These are phyloP conservation scores for Colletotrichum graminicola DNA, from an alignment of 2,329 filamentous ascomycete species.

Conservation along the genomic window DNA sequence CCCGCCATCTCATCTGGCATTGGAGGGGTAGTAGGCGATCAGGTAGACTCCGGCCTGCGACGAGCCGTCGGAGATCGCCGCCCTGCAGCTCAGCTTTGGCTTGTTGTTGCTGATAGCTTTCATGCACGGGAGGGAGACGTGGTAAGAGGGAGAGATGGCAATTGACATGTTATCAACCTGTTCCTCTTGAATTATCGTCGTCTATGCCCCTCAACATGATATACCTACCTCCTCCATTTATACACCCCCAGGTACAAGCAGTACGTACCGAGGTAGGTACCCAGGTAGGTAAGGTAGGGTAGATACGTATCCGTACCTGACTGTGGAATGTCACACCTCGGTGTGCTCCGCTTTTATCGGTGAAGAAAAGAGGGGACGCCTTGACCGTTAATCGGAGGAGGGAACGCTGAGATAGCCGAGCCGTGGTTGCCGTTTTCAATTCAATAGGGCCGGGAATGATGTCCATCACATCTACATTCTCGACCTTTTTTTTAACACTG, in stretches of 20 bases:
- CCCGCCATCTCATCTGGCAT: constrained; percentile 1
- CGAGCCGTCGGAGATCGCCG: constrained; percentile 39
- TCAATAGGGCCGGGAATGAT: constrained; percentile 4
- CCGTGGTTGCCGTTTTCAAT: constrained; percentile 2
- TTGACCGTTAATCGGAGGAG: background rate
- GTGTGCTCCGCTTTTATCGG: constrained; percentile 34
- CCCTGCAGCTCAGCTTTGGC: constrained; percentile 12
- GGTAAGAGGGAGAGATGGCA: background rate
- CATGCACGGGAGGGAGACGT: constrained; percentile 4
- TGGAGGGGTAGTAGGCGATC: background rate
- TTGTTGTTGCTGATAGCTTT: constrained; percentile 13
- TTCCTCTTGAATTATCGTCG: constrained; percentile 14
- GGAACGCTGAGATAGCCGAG: background rate
- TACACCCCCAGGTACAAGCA: background rate
- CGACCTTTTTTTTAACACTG: background rate
- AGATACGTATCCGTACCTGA: background rate
- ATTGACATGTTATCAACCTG: constrained; percentile 23
- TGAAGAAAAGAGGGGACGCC: background rate
- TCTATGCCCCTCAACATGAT: background rate
- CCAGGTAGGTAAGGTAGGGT: background rate
- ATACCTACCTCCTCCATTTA: background rate
- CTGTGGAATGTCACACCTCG: constrained; percentile 24
- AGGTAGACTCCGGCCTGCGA: constrained; percentile 36
- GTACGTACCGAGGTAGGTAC: background rate
- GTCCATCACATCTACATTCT: background rate